Evolutionary conservation across 2,329 filamentous ascomycete species (phyloP).

Genomic region (Ophiosphaerella narmari): DNA sequence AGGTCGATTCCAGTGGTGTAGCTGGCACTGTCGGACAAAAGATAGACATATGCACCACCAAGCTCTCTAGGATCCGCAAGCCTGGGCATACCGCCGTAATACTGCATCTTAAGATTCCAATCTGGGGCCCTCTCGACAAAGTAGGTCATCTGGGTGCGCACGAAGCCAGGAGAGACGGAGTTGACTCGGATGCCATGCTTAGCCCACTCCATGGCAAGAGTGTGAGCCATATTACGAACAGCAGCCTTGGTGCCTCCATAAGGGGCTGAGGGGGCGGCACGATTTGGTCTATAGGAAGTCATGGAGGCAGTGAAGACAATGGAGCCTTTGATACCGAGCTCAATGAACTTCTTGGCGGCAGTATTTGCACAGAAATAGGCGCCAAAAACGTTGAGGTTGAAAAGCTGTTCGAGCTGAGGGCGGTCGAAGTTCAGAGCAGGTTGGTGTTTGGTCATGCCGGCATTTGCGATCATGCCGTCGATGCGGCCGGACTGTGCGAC

Average conservation of each 20-base stretch:
- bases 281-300: slow-evolving; percentile 57
- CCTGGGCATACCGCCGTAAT: slow-evolving; percentile 59
- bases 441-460: slow-evolving; percentile 58
- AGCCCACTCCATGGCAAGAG: slow-evolving; percentile 82
- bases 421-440: slow-evolving; percentile 57
- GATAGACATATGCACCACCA: slow-evolving; percentile 56
- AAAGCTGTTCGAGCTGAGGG: slow-evolving; percentile 54
- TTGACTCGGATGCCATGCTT: slow-evolving; percentile 81
- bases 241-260: slow-evolving; percentile 52
- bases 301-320: slow-evolving; percentile 57
- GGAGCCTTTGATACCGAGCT: slow-evolving; percentile 53
- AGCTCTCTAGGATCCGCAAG: slow-evolving; percentile 58
- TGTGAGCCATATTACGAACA: slow-evolving; percentile 50
- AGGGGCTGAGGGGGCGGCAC: slow-evolving; percentile 57
- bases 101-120: slow-evolving; percentile 59
- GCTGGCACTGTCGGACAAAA: slow-evolving; percentile 53
- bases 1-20: slow-evolving; percentile 58
- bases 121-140: slow-evolving; percentile 56
- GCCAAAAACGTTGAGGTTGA: slow-evolving; percentile 56
- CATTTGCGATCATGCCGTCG: slow-evolving; percentile 59
- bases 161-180: slow-evolving; percentile 83
- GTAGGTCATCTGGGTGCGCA: slow-evolving; percentile 70
- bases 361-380: slow-evolving; percentile 53
- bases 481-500: slow-evolving; percentile 53
- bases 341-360: slow-evolving; percentile 53